A percentile compares a stretch with the other conserved stretches of the same genome.
Evolutionary conservation across 306 rosid species (phyloP).

Genomic region (Malus sylvestris): DNA sequence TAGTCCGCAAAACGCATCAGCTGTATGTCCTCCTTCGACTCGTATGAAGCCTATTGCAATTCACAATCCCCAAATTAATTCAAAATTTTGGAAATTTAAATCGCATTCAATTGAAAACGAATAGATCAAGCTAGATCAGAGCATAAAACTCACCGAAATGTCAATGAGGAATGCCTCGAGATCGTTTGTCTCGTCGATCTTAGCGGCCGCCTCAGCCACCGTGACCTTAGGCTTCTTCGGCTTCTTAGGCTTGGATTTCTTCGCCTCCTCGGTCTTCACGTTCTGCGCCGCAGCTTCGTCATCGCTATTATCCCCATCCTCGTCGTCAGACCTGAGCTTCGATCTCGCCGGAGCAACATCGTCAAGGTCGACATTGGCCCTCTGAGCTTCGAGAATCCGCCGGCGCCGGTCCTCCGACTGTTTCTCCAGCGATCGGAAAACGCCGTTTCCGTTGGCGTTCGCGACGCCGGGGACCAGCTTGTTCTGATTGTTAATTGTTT

Average conservation of each 20-base stretch:
- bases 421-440: constrained; percentile 72
- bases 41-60: constrained; percentile 45
- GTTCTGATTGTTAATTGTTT: constrained; percentile 24
- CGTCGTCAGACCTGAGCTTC: constrained; percentile 51
- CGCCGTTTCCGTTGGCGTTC: constrained; percentile 31
- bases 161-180: constrained; percentile 54
- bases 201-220: constrained; percentile 73
- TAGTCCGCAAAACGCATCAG: constrained; percentile 89
- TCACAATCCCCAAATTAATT: neutral
- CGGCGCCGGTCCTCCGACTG: constrained; percentile 77
- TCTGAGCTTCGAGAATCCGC: constrained; percentile 58
- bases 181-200: constrained; percentile 60
- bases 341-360: constrained; percentile 45
- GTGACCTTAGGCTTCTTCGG: constrained; percentile 86
- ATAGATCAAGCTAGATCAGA: constrained; percentile 40
- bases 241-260: constrained; percentile 82
- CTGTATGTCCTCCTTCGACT: constrained; percentile 56
- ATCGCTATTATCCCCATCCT: constrained; percentile 43
- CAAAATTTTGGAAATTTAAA: neutral
- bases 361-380: constrained; percentile 18
- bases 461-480: constrained; percentile 29
- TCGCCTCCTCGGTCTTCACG: constrained; percentile 52
- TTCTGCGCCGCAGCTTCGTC: constrained; percentile 36
- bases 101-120: constrained; percentile 11
- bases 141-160: constrained; percentile 44